phyloP scores from a whole-genome alignment of 805 yeast species.

The Yarrowia sp. region DNA sequence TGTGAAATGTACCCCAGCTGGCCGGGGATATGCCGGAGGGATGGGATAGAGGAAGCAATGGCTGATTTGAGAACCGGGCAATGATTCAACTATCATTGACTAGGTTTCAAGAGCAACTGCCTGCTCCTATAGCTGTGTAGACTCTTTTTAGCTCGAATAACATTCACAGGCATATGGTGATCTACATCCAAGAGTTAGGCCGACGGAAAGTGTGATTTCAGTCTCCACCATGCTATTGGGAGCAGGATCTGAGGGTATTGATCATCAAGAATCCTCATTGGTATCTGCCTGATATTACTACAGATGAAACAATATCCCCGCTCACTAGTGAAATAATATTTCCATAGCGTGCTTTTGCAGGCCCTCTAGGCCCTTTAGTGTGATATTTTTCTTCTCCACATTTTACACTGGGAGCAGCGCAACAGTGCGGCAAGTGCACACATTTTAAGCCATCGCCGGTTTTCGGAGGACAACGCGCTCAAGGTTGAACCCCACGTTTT shows the following conservation, averaged over 20 bases:
- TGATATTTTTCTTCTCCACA: not conserved
- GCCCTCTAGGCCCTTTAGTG: not conserved
- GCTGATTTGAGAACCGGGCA: too few species aligned
- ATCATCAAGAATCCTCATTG: too few species aligned
- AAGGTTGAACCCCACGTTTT: constrained; percentile 8
- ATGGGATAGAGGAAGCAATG: not conserved
- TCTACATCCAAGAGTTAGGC: not conserved
- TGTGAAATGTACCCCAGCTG: not conserved
- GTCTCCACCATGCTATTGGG: too few species aligned
- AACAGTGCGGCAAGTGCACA: not conserved
- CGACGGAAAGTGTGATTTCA: not conserved
- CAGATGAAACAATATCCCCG: too few species aligned
- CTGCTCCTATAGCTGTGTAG: too few species aligned
- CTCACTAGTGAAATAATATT: not conserved
- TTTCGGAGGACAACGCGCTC: not conserved
- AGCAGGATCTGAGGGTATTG: too few species aligned
- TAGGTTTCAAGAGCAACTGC: too few species aligned
- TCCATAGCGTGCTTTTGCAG: not conserved
- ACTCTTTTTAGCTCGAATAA: constrained; percentile 1
- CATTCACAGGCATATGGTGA: not conserved
- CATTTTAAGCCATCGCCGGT: not conserved
- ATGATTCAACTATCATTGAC: too few species aligned
- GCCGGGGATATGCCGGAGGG: constrained; percentile 3
- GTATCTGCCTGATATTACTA: too few species aligned
- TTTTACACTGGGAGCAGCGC: too few species aligned